Conservation (phyloP, 1,284 basidiomycete species). For the Ustilago vetiveriae region DNA sequence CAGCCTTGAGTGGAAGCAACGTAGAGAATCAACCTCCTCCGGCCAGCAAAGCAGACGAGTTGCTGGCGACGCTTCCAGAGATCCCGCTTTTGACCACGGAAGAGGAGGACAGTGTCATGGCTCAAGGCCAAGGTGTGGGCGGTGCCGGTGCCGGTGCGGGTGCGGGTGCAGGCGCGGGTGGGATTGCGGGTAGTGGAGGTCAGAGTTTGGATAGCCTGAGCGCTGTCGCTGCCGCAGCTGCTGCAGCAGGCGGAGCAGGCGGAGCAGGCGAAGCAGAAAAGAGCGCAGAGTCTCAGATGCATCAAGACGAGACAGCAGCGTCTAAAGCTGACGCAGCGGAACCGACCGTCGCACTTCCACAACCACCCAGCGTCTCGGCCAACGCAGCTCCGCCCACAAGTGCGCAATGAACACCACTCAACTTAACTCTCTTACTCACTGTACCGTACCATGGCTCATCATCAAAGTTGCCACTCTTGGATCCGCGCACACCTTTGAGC, state of each 20-base stretch:
- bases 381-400: not conserved
- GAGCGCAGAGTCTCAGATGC: too few species aligned
- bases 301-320: too few species aligned
- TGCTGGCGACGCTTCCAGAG: conserved; percentile 15
- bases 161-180: conserved; percentile 5
- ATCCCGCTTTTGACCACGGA: conserved; percentile 32
- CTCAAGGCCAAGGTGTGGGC: too few species aligned
- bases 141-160: not conserved
- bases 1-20: conserved; percentile 51
- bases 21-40: conserved; percentile 29
- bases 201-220: conserved; percentile 54
- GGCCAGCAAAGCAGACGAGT: conserved; percentile 38
- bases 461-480: too few species aligned
- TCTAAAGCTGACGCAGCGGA: not conserved
- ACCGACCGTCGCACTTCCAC: not conserved
- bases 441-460: too few species aligned
- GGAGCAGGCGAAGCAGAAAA: not conserved
- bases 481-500: too few species aligned
- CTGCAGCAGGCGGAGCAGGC: conserved; percentile 21
- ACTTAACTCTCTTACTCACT: too few species aligned
- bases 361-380: not conserved
- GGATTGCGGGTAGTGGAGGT: conserved; percentile 1
- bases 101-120: conserved; percentile 27
- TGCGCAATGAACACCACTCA: not conserved
- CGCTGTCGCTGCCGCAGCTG: conserved; percentile 55